phyloP scores from a whole-genome alignment of 805 yeast species.

The Wickerhamomyces canadensis region DNA sequence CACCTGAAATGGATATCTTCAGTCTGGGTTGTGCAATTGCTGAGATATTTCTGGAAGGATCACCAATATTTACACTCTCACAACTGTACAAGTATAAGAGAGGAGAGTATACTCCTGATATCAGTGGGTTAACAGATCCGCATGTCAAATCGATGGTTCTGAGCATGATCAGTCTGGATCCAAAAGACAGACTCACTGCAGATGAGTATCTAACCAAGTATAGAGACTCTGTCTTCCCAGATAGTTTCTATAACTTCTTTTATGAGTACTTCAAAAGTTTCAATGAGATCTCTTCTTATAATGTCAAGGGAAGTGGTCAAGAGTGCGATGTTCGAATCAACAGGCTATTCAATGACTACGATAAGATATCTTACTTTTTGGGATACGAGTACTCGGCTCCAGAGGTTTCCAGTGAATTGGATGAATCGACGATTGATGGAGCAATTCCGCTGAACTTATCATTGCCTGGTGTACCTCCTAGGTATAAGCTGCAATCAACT shows the following conservation, averaged over 20 bases:
- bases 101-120: conserved; percentile 59
- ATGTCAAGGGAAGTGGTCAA: conserved; percentile 25
- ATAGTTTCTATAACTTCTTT: conserved; percentile 58
- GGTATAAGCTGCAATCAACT: conserved; percentile 38
- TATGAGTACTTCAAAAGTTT: conserved; percentile 59
- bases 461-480: conserved; percentile 45
- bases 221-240: conserved; percentile 54
- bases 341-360: conserved; percentile 54
- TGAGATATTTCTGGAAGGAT: conserved; percentile 81
- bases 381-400: conserved; percentile 28
- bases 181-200: conserved; percentile 53
- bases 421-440: conserved; percentile 7
- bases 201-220: conserved; percentile 45
- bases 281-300: conserved; percentile 14
- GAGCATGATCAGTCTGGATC: conserved; percentile 62
- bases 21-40: conserved; percentile 85
- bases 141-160: conserved; percentile 48
- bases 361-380: conserved; percentile 37
- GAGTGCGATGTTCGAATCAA: conserved; percentile 55
- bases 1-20: conserved; percentile 74
- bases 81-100: conserved; percentile 79
- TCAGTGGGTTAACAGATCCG: conserved; percentile 47
- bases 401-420: conserved; percentile 1
- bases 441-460: conserved; percentile 36
- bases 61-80: conserved; percentile 79